Conservation (phyloP, 345 rosid species). For the Salix caprea region DNA sequence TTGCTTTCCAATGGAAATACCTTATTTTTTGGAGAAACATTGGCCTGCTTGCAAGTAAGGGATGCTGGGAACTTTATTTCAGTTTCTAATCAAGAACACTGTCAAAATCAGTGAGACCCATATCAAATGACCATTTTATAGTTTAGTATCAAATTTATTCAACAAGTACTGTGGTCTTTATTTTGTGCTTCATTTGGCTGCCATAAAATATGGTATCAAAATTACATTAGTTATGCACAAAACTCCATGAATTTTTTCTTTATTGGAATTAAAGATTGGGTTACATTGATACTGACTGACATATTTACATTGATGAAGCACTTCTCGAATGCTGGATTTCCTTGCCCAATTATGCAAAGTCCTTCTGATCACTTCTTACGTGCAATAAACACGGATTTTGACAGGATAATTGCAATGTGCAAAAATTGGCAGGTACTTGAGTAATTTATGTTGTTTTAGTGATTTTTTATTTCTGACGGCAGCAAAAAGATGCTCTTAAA, state of each 20-base stretch:
- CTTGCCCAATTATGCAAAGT: conserved; percentile 99
- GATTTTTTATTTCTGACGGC: neutral
- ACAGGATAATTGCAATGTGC: conserved; percentile 98
- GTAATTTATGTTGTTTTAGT: neutral
- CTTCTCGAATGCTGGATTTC: conserved; percentile 99
- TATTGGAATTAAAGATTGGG: neutral
- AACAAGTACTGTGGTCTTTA: neutral
- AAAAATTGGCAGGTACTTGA: conserved; percentile 88
- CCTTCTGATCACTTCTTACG: conserved; percentile 99
- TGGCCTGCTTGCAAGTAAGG: conserved; percentile 93
- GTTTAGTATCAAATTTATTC: neutral
- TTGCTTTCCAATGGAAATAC: conserved; percentile 97
- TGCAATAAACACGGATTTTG: conserved; percentile 96
- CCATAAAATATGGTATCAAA: neutral
- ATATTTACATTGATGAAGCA: conserved; percentile 53
- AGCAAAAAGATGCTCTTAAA: neutral
- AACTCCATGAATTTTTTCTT: neutral
- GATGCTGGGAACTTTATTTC: neutral
- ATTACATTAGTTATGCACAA: neutral
- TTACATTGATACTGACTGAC: conserved; percentile 20
- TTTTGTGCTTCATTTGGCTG: conserved; percentile 9
- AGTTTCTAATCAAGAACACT: neutral
- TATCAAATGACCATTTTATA: neutral
- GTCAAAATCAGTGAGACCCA: conserved; percentile 1
- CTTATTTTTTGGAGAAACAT: conserved; percentile 92